Conservation (phyloP, 176 grass and related monocot species). For the Secale cereale region DNA sequence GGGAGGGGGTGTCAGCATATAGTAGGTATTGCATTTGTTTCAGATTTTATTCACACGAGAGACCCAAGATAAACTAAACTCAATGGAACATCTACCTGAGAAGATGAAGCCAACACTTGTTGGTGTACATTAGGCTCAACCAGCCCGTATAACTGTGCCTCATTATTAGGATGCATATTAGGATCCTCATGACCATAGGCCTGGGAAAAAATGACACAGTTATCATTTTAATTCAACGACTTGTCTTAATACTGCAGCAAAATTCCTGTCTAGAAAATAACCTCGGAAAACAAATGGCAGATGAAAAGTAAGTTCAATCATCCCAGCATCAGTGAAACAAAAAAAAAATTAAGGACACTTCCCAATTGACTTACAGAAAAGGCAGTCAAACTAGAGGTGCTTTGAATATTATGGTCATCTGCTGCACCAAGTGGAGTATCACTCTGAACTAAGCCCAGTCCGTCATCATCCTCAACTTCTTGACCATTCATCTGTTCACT, state of each 20-base stretch:
- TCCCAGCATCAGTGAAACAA: not conserved
- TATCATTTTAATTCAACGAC: conserved; percentile 5
- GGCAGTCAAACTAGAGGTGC: conserved; percentile 34
- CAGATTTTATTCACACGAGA: not conserved
- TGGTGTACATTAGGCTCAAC: conserved; percentile 47
- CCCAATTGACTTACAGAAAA: conserved; percentile 50
- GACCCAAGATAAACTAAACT: not conserved
- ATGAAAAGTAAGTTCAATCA: not conserved
- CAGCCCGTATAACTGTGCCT: conserved; percentile 36
- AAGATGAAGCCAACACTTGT: conserved; percentile 39
- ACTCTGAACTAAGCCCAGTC: conserved; percentile 62
- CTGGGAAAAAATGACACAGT: conserved; percentile 12
- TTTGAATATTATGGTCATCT: conserved; percentile 41
- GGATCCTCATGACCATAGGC: conserved; percentile 40
- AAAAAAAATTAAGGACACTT: not conserved
- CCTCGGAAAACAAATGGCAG: not conserved
- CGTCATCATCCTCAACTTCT: conserved; percentile 56
- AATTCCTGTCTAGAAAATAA: not conserved
- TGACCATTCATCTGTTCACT: conserved; percentile 37
- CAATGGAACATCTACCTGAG: conserved; percentile 37
- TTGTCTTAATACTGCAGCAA: not conserved
- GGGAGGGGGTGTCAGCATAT: not conserved
- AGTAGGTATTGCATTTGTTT: not conserved
- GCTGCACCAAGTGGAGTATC: conserved; percentile 42
- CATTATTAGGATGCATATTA: conserved; percentile 41